Evolutionary conservation across 1,284 basidiomycete genomes (phyloP).

Genomic region (Taiwanofungus camphoratus): DNA sequence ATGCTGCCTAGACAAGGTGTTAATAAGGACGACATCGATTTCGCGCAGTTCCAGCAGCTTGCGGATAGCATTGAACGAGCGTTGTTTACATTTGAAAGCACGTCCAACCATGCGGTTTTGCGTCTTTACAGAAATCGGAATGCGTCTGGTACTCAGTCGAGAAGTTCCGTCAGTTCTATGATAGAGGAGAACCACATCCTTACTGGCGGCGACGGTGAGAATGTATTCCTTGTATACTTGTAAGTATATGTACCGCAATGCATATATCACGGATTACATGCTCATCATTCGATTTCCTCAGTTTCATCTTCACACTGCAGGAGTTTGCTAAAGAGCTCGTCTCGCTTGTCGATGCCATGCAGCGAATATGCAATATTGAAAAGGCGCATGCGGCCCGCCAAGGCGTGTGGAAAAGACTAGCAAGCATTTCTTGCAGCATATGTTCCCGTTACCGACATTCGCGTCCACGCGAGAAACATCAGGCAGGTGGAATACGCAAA

Average conservation of each 20-base stretch:
- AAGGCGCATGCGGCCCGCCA: slow-evolving; percentile 37
- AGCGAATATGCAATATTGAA: slow-evolving; percentile 63
- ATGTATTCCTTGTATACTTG: slow-evolving; percentile 88
- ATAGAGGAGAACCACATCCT: slow-evolving; percentile 33
- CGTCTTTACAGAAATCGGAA: slow-evolving; percentile 64
- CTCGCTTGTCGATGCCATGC: slow-evolving; percentile 77
- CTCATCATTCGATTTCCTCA: slow-evolving; percentile 25
- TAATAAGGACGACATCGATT: slow-evolving; percentile 31
- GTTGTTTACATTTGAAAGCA: slow-evolving; percentile 71
- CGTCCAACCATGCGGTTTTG: slow-evolving; percentile 77
- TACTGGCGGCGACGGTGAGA: slow-evolving; percentile 49
- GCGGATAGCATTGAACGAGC: slow-evolving; percentile 64
- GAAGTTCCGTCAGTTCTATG: slow-evolving; percentile 28
- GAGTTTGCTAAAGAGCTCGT: slow-evolving; percentile 84
- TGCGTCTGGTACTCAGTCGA: slow-evolving; percentile 29
- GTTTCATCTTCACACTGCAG: slow-evolving; percentile 90
- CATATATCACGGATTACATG: neutral
- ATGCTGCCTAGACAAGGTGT: slow-evolving; percentile 27
- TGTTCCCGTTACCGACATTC: slow-evolving; percentile 1
- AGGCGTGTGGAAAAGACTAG: slow-evolving; percentile 36
- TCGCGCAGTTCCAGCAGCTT: slow-evolving; percentile 58
- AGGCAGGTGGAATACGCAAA: slow-evolving; percentile 15
- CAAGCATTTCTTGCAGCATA: slow-evolving; percentile 4
- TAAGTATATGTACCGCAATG: slow-evolving; percentile 36
- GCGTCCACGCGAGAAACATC: slow-evolving; percentile 3